Conservation (phyloP, 2,329 filamentous ascomycete species). For the Incumbomyces lentus region DNA sequence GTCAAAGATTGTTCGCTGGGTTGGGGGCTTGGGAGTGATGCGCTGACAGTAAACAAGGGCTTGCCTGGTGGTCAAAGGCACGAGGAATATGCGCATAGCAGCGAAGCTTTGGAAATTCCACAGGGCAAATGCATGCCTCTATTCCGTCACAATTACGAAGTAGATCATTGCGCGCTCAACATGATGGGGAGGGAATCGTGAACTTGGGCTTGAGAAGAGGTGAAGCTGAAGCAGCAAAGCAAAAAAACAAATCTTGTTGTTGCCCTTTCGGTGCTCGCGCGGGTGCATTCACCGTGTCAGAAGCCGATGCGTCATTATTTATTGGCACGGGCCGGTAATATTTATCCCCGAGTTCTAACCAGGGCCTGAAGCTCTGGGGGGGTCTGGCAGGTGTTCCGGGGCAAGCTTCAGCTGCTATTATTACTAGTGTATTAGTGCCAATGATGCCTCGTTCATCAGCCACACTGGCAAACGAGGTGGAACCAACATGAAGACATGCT, state of each 20-base stretch:
- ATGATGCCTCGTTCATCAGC: too few relatives aligned
- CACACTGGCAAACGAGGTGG: too few relatives aligned
- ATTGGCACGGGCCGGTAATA: too few relatives aligned
- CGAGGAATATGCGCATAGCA: conserved; percentile 81
- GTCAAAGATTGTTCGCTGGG: conserved; percentile 54
- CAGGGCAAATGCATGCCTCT: conserved; percentile 1
- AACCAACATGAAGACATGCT: too few relatives aligned
- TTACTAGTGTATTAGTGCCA: too few relatives aligned
- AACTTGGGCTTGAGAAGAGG: background rate
- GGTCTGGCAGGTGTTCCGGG: too few relatives aligned
- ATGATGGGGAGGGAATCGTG: background rate
- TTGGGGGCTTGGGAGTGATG: conserved; percentile 46
- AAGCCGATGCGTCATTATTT: background rate
- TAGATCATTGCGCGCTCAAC: conserved; percentile 1
- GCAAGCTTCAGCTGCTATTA: too few relatives aligned
- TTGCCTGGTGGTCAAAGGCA: conserved; percentile 83
- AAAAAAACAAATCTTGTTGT: background rate
- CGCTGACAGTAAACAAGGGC: conserved; percentile 88
- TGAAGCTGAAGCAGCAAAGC: background rate
- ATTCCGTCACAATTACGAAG: background rate
- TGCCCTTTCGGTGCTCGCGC: background rate
- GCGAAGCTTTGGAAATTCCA: conserved; percentile 1
- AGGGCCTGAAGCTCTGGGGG: too few relatives aligned
- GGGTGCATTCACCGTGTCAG: background rate
- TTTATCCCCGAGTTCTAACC: too few relatives aligned